Base-by-base conservation (phyloP, 345 rosid species). In the Erysimum cheiranthoides region DNA sequence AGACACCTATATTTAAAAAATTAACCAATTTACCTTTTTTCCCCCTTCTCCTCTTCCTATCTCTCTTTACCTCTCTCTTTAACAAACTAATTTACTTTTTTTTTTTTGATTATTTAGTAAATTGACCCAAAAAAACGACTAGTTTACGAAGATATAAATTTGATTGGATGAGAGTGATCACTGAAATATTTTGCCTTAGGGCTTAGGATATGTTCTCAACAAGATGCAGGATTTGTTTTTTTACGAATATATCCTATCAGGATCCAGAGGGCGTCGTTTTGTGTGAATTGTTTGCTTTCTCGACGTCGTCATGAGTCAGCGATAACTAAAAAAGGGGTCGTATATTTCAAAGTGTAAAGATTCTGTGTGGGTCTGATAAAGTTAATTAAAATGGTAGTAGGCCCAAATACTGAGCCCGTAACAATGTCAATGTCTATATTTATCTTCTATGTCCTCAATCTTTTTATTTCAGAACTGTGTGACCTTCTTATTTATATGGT, bases 271-370 rank as follows among this genome's bases (percentile, higher is more conserved):
- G 18, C 45, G 38, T 51, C 43, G 61, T 62, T 18, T 30, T 36
- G 4, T 36, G 32, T 61, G 0, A 71, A 61, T 32, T 61, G 14
- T n/a, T 40, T 17, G 16, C 57, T 56, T 34, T 73, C 10, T 5
- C 4, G 78, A 43, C 58, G 52, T 66, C 40, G 10, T 35, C 30
- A 66, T 47, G 61, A 58, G 72, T 45, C 46, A 35, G 50, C 36
- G 40, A 36, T 16, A 50, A 17, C 42, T 46, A 4, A 38, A 34
- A 14, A 17, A 27, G 12, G 12, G 36, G 46, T 45, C 51, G 18
- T 10, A 38, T 4, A 30, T 28, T 43, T 68, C 73, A 54, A 6
- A 17, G 25, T 51, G 43, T 31, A 3, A 50, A 51, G 10, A 62
- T 61, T 32, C 1, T 39, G 6, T 10, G 11, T 43, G 36, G 54